Conservation (phyloP, 2,329 filamentous ascomycete species). For the Tolypocladium album region DNA sequence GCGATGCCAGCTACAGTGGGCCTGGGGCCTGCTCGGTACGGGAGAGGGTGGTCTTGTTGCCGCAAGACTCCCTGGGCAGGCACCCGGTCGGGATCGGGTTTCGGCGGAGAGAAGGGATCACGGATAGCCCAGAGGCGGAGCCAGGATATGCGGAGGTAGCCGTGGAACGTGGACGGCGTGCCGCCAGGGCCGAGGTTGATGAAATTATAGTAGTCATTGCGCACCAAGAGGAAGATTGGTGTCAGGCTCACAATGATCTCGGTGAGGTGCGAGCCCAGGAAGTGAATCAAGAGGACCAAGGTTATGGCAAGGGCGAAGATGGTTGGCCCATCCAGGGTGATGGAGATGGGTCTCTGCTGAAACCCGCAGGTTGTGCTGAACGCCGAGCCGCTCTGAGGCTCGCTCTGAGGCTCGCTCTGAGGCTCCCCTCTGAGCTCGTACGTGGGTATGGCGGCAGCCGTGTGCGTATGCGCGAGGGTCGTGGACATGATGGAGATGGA, state of each 20-base stretch:
- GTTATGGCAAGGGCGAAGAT: constrained; percentile 33
- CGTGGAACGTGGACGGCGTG: constrained; percentile 60
- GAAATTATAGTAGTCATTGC: constrained; percentile 67
- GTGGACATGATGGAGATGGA: constrained; percentile 12
- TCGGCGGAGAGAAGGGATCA: constrained; percentile 54
- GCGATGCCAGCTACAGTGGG: constrained; percentile 66
- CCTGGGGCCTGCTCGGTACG: constrained; percentile 50
- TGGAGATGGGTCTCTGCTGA: constrained; percentile 37
- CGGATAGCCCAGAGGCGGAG: constrained; percentile 61
- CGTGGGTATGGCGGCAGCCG: constrained; percentile 10
- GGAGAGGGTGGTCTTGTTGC: constrained; percentile 31
- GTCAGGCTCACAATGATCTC: constrained; percentile 39
- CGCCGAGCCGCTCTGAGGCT: background rate
- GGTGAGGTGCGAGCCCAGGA: constrained; percentile 34
- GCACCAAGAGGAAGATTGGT: constrained; percentile 40
- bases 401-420: background rate
- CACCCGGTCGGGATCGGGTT: constrained; percentile 36
- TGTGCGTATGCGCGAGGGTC: constrained; percentile 15
- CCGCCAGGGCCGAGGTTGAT: constrained; percentile 70
- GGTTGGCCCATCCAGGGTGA: constrained; percentile 41
- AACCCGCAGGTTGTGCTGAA: constrained; percentile 11
- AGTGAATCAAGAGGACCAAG: constrained; percentile 41
- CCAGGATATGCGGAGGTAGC: constrained; percentile 64
- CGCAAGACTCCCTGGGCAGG: constrained; percentile 49
- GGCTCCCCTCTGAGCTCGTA: constrained; percentile 7